Percentiles rank a stretch among this genome's conserved stretches.
These are phyloP conservation scores for Paxillus involutus DNA, from an alignment of 768 basidiomycete genomes.

Conservation along the genomic window DNA sequence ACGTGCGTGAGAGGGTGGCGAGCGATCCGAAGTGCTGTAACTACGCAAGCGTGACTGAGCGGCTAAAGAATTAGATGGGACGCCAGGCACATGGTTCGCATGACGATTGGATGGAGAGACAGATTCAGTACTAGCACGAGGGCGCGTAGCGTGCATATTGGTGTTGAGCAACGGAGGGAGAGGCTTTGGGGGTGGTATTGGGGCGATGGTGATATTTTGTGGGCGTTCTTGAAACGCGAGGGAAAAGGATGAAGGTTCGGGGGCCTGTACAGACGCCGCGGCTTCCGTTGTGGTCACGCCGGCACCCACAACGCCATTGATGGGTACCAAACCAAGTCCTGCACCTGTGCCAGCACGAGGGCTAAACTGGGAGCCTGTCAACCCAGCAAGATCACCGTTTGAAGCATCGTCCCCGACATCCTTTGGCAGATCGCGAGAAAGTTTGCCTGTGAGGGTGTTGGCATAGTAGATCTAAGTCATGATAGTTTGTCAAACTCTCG, in stretches of 20 bases:
- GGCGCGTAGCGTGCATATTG: constrained; percentile 6
- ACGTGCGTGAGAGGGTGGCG: background rate
- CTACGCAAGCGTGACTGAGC: constrained; percentile 22
- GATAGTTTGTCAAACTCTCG: background rate
- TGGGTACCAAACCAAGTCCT: constrained; percentile 42
- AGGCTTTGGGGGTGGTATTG: constrained; percentile 2
- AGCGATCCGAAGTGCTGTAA: constrained; percentile 6
- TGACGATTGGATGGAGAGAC: constrained; percentile 1
- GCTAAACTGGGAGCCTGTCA: constrained; percentile 49
- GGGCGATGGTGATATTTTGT: background rate
- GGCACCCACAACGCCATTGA: constrained; percentile 12
- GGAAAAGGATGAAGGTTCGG: background rate
- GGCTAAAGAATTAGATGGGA: constrained; percentile 5
- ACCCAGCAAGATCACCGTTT: constrained; percentile 55
- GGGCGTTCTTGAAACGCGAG: background rate
- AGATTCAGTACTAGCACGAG: constrained; percentile 28
- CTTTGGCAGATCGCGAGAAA: constrained; percentile 76
- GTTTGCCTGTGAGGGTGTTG: constrained; percentile 81
- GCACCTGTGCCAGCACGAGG: constrained; percentile 50
- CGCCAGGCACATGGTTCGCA: constrained; percentile 9
- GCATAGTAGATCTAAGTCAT: constrained; percentile 84
- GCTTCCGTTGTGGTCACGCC: background rate
- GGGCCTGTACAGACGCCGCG: background rate
- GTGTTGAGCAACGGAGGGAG: constrained; percentile 4
- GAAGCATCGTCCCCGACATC: constrained; percentile 60